Conservation (phyloP, 129 eudicot genomes). For the Deinandra increscens region DNA sequence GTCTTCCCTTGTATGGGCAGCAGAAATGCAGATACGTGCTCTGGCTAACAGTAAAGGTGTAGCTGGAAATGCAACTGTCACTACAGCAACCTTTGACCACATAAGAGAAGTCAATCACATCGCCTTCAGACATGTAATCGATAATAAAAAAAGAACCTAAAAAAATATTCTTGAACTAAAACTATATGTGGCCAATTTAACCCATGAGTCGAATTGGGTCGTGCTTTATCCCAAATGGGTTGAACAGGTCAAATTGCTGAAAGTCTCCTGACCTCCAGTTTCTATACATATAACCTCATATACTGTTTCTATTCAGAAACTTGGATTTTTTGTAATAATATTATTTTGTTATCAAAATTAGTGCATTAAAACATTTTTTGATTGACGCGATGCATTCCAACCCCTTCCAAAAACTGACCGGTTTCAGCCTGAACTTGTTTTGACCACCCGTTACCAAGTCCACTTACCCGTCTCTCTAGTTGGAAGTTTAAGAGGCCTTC, state of each 20-base stretch:
- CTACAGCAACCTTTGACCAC: constrained; percentile 67
- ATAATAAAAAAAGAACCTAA: not conserved
- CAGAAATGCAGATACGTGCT: constrained; percentile 88
- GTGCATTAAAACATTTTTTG: not conserved
- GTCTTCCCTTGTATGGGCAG: constrained; percentile 87
- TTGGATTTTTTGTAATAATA: not conserved
- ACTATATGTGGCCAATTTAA: not conserved
- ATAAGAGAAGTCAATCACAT: constrained; percentile 10
- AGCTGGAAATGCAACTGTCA: constrained; percentile 89
- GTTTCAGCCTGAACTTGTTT: not conserved
- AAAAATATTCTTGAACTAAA: not conserved
- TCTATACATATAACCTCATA: not conserved
- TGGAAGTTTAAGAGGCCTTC: not conserved
- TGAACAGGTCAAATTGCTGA: not conserved
- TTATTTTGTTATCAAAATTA: not conserved
- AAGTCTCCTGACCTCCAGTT: not conserved
- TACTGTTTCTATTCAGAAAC: not conserved
- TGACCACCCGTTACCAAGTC: not conserved
- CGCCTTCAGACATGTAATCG: not conserved
- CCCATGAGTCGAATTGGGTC: not conserved
- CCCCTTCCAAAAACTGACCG: not conserved
- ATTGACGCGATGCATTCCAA: not conserved
- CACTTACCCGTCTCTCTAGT: not conserved
- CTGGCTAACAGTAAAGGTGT: constrained; percentile 80
- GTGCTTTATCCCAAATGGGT: not conserved